These are phyloP conservation scores for Salix udensis DNA, from an alignment of 345 rosid genomes.

Conservation along the genomic window DNA sequence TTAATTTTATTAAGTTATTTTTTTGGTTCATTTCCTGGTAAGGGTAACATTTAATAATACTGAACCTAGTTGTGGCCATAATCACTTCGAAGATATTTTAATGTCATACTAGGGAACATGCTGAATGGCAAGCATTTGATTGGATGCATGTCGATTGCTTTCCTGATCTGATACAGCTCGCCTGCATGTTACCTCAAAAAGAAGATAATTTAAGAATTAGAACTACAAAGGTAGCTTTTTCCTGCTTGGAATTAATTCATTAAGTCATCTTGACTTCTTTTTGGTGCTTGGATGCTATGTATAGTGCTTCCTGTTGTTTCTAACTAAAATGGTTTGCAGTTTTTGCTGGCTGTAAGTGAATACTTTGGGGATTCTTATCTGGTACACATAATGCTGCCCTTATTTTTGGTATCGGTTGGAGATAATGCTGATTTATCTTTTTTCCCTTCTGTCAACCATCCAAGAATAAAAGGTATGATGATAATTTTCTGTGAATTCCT, in stretches of 20 bases:
- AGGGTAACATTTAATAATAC: not conserved
- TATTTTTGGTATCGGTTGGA: constrained; percentile 81
- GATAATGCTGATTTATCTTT: constrained; percentile 68
- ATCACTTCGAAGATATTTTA: constrained; percentile 14
- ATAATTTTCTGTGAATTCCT: constrained; percentile 11
- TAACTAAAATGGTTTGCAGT: constrained; percentile 50
- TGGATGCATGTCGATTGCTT: constrained; percentile 95
- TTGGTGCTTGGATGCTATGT: constrained; percentile 5
- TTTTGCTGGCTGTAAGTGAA: constrained; percentile 69
- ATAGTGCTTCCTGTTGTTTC: constrained; percentile 13
- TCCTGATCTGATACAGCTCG: constrained; percentile 69
- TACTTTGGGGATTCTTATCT: constrained; percentile 71
- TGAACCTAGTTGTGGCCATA: constrained; percentile 10
- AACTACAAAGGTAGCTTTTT: constrained; percentile 61
- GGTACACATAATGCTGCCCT: constrained; percentile 78
- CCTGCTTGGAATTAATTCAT: constrained; percentile 1
- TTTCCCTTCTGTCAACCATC: constrained; percentile 52
- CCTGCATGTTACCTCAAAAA: constrained; percentile 77
- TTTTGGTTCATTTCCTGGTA: not conserved
- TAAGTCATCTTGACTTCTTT: not conserved
- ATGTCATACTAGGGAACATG: constrained; percentile 52
- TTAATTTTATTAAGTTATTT: not conserved
- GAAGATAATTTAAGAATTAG: constrained; percentile 85
- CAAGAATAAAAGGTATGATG: constrained; percentile 62
- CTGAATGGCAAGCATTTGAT: constrained; percentile 86